Percentiles rank a stretch among this genome's conserved stretches.
Conservation (phyloP, 2,329 filamentous ascomycete species). For the Cyphellophora europaea region DNA sequence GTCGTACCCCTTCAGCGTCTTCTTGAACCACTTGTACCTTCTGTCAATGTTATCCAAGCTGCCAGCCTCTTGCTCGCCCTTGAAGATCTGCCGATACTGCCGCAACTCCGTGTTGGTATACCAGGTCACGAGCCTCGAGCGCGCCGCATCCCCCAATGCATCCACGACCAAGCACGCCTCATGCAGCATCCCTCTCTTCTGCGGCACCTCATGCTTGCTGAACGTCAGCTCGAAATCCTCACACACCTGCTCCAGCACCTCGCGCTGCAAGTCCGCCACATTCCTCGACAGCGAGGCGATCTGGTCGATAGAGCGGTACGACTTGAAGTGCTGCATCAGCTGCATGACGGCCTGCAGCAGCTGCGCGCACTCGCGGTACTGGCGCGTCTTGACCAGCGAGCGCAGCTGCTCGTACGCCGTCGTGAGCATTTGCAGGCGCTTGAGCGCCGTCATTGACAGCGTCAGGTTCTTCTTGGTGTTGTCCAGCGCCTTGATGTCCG, state of each 20-base stretch:
- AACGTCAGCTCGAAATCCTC: constrained; percentile 97
- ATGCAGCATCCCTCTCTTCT: constrained; percentile 60
- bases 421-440: constrained; percentile 95
- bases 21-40: constrained; percentile 90
- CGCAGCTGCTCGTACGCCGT: constrained; percentile 97
- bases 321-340: constrained; percentile 97
- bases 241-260: constrained; percentile 93
- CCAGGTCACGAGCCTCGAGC: constrained; percentile 78
- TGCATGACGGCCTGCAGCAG: constrained; percentile 91
- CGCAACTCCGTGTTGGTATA: constrained; percentile 95
- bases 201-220: constrained; percentile 71
- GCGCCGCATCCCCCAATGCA: constrained; percentile 79
- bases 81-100: constrained; percentile 91
- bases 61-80: constrained; percentile 92
- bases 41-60: constrained; percentile 93
- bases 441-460: constrained; percentile 93
- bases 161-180: constrained; percentile 94
- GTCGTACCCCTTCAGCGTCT: constrained; percentile 92
- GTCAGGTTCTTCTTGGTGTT: constrained; percentile 95
- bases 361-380: constrained; percentile 92
- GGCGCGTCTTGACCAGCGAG: constrained; percentile 70
- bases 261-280: constrained; percentile 85
- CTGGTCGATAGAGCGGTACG: constrained; percentile 94
- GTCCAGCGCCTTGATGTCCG: constrained; percentile 95
- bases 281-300: constrained; percentile 88